Percentiles rank a stretch among this genome's conserved stretches.
Evolutionary conservation across 352 stramenopile genomes (phyloP).

Genomic region (Phytophthora fragariae): DNA sequence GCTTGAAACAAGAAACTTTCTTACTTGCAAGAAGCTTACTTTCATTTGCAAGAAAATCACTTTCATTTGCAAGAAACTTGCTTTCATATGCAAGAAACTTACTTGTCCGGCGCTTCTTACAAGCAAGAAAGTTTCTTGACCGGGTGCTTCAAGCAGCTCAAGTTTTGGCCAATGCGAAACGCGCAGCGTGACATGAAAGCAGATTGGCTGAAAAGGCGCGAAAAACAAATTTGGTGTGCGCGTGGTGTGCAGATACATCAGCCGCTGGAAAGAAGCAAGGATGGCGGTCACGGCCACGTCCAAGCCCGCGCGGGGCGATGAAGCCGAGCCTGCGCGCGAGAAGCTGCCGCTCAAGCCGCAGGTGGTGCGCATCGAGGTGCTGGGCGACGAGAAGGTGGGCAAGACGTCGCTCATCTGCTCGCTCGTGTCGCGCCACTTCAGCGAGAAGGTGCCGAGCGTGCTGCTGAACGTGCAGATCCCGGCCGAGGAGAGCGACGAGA

Average conservation of each 20-base stretch:
- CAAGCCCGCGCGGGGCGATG: conserved; percentile 38
- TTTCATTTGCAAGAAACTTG: too few species aligned
- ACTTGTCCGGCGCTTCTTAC: background rate
- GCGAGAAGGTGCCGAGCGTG: conserved; percentile 86
- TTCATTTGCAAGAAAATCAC: too few species aligned
- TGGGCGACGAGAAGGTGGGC: conserved; percentile 91
- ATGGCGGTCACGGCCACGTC: conserved; percentile 45
- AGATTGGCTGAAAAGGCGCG: conserved; percentile 1
- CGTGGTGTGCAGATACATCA: background rate
- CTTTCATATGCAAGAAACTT: too few species aligned
- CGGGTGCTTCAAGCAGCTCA: too few species aligned
- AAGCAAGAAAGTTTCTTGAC: too few species aligned
- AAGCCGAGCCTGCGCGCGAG: conserved; percentile 42
- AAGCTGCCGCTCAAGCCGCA: conserved; percentile 79
- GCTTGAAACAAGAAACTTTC: too few species aligned
- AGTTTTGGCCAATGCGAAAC: conserved; percentile 35
- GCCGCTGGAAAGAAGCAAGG: background rate
- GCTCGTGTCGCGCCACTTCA: conserved; percentile 90
- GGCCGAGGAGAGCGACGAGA: conserved; percentile 89
- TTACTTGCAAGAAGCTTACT: too few species aligned
- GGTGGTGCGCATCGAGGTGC: conserved; percentile 88
- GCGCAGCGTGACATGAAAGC: background rate
- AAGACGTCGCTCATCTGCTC: conserved; percentile 94
- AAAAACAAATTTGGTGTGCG: background rate
- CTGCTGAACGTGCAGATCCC: conserved; percentile 91